These are phyloP conservation scores for Lichtheimia corymbifera DNA, from an alignment of 371 early-diverging fungal genomes.

Conservation along the genomic window DNA sequence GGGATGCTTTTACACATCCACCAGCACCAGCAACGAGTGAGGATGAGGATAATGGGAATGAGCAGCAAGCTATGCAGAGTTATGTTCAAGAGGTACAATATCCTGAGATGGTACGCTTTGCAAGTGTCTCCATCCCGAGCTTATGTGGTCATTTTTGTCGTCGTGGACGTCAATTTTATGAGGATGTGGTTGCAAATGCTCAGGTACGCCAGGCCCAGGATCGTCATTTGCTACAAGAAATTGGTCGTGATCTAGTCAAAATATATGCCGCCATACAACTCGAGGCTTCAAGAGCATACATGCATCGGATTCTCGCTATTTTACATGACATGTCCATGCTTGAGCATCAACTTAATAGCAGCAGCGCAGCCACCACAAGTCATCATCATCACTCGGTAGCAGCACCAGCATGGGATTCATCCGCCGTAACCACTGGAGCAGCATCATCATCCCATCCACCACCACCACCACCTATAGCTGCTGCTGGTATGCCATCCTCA, in stretches of 20 bases:
- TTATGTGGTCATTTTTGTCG: conserved; percentile 19
- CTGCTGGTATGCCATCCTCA: no score
- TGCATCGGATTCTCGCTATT: conserved; percentile 24
- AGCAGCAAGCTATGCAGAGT: no score
- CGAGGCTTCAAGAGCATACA: conserved; percentile 15
- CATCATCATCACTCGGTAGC: neutral
- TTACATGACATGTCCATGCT: conserved; percentile 17
- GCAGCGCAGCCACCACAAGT: neutral
- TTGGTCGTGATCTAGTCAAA: conserved; percentile 20
- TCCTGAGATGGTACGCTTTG: conserved; percentile 9
- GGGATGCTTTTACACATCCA: neutral
- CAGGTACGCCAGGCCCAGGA: conserved; percentile 15
- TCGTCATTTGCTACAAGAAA: conserved; percentile 15
- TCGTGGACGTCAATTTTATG: conserved; percentile 21
- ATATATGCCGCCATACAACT: conserved; percentile 20
- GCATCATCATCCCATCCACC: neutral
- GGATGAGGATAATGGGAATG: conserved; percentile 4
- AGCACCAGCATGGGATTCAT: neutral
- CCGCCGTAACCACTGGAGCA: neutral
- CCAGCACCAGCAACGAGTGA: neutral
- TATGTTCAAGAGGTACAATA: neutral
- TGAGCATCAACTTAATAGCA: conserved; percentile 2
- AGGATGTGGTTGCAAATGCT: conserved; percentile 18
- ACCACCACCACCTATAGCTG: no score
- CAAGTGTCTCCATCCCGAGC: conserved; percentile 17